Percentiles rank a stretch among this genome's conserved stretches.
phyloP scores from a whole-genome alignment of 2,329 filamentous ascomycete species.

The Teratosphaeria destructans region DNA sequence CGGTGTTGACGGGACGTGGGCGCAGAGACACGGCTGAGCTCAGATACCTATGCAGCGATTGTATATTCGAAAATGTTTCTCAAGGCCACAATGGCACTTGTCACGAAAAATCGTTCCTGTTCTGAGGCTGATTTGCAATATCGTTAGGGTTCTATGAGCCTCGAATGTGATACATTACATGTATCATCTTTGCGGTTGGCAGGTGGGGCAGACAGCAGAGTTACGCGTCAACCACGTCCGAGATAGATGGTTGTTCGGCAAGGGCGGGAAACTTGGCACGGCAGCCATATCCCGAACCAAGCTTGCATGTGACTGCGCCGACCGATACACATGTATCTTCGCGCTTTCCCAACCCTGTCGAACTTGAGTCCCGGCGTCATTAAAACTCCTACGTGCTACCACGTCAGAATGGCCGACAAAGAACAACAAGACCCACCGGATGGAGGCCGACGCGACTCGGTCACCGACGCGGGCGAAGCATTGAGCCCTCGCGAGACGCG shows the following conservation, averaged over 20 bases:
- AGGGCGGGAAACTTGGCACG: neutral
- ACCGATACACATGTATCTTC: neutral
- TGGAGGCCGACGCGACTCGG: neutral
- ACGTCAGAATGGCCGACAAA: neutral
- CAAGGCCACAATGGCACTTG: neutral
- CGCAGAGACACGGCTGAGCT: neutral
- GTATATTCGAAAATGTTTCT: neutral
- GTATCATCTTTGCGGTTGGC: no score
- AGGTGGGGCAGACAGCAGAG: no score
- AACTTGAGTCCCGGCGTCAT: no score
- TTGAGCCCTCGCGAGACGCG: neutral
- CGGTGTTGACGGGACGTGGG: neutral
- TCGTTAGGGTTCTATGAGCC: neutral
- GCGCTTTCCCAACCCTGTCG: neutral
- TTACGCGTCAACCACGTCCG: no score
- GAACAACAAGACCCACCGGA: neutral
- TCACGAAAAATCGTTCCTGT: neutral
- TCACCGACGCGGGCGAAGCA: neutral
- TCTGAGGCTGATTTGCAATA: neutral
- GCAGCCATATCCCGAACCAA: neutral
- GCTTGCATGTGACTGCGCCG: neutral
- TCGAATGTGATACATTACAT: no score
- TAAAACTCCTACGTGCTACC: neutral
- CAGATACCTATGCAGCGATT: neutral
- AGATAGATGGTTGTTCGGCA: neutral